Conservation (phyloP, 306 rosid genomes). For the Morella rubra region DNA sequence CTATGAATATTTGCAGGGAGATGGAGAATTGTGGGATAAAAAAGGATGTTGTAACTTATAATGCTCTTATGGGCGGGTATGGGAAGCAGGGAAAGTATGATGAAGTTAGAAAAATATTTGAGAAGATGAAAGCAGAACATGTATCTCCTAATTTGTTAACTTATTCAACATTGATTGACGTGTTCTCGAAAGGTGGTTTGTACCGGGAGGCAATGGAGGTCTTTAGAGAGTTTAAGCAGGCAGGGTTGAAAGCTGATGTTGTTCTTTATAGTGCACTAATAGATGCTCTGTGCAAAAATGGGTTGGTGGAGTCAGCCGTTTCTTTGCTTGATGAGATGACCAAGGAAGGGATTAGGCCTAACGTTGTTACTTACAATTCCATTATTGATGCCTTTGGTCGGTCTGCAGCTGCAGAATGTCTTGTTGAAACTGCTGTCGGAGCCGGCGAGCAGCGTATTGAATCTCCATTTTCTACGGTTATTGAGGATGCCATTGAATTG, state of each 20-base stretch:
- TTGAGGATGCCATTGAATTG: constrained; percentile 18
- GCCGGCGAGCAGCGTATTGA: constrained; percentile 21
- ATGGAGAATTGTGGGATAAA: constrained; percentile 75
- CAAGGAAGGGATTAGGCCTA: constrained; percentile 75
- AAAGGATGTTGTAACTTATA: constrained; percentile 75
- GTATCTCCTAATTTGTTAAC: constrained; percentile 66
- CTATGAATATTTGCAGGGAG: constrained; percentile 54
- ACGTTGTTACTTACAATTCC: constrained; percentile 87
- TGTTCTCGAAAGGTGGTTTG: constrained; percentile 77
- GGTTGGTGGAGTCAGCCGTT: constrained; percentile 65
- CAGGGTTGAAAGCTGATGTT: constrained; percentile 79
- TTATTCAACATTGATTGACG: constrained; percentile 80
- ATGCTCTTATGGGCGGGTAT: constrained; percentile 83
- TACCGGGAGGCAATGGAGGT: constrained; percentile 66
- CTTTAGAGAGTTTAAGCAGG: constrained; percentile 62
- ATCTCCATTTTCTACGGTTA: constrained; percentile 24
- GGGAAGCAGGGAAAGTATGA: constrained; percentile 74
- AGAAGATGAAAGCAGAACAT: constrained; percentile 58
- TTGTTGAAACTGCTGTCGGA: constrained; percentile 26
- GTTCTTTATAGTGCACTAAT: constrained; percentile 84
- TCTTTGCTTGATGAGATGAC: constrained; percentile 88
- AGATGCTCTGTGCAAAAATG: constrained; percentile 80
- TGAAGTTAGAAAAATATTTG: constrained; percentile 52
- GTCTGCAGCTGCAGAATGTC: constrained; percentile 35
- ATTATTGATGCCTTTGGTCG: constrained; percentile 77